Evolutionary conservation across 1,284 basidiomycete genomes (phyloP), one percentile per base, ranked within the genome.

Genomic region (Tilletia setariae): DNA sequence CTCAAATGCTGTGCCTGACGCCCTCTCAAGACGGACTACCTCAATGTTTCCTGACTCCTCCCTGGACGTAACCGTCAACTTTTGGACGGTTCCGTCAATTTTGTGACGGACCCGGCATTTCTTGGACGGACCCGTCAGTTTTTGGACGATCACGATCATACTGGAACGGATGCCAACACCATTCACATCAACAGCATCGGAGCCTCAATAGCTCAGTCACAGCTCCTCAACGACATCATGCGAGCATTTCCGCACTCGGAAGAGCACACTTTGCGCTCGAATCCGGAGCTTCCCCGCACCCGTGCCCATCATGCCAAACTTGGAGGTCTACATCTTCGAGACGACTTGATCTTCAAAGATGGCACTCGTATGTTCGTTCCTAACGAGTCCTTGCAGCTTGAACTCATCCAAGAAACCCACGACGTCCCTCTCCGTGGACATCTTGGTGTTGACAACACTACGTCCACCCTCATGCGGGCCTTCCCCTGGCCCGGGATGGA

Each of bases 401-500:
- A 43, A 32, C 63, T 83, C 21, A 42, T 82, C 8, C 21, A 68
- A 16, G 47, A 69, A 16, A 53, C 21, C 0, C 83, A 83, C 68
- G 78, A 82, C 68, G 30, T 61, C 0, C 62, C 63, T 6, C 28
- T 72, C n/a, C n/a, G n/a, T n/a, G n/a, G n/a, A n/a, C n/a, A n/a
- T n/a, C n/a, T n/a, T n/a, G n/a, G n/a, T n/a, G n/a, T n/a, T n/a
- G n/a, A n/a, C n/a, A n/a, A n/a, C n/a, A n/a, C n/a, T n/a, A n/a
- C n/a, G n/a, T n/a, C n/a, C n/a, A n/a, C n/a, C n/a, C n/a, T n/a
- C n/a, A n/a, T n/a, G n/a, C n/a, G n/a, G n/a, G n/a, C n/a, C 1
- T 84, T 71, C 67, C 84, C 76, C 67, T 85, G 84, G 85, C 80
- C 78, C 16, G 56, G 44, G 1, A 83, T 85, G 82, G 42, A 82